Percentiles rank a stretch among this genome's conserved stretches.
phyloP scores from a whole-genome alignment of 768 basidiomycete species.

The Hortiboletus flavorubellus region DNA sequence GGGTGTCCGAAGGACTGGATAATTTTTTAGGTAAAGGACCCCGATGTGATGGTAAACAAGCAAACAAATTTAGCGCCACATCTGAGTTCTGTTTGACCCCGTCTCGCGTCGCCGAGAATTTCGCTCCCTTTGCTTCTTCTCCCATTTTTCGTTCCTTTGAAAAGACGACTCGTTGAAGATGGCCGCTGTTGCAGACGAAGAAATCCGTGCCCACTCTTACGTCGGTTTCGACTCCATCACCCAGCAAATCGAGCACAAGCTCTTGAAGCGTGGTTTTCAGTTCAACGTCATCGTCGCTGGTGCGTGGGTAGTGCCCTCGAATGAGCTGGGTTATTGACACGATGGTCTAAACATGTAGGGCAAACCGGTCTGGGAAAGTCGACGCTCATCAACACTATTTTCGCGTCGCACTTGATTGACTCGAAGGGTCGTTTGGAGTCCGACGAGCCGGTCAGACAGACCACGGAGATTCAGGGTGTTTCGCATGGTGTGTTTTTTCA shows the following conservation, averaged over 20 bases:
- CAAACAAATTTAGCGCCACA: constrained; percentile 34
- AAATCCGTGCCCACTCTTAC: constrained; percentile 89
- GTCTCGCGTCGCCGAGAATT: constrained; percentile 15
- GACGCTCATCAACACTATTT: constrained; percentile 98
- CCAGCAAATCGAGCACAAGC: constrained; percentile 97
- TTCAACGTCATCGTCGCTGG: constrained; percentile 98
- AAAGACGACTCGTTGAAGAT: constrained; percentile 23
- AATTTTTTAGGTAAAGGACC: constrained; percentile 18
- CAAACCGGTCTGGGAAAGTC: constrained; percentile 99
- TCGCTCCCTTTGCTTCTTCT: constrained; percentile 13
- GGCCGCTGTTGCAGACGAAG: constrained; percentile 52
- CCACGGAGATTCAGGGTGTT: constrained; percentile 93
- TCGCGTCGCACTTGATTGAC: constrained; percentile 97
- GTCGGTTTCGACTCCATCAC: constrained; percentile 99
- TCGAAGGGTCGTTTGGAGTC: constrained; percentile 90
- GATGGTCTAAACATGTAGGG: constrained; percentile 43
- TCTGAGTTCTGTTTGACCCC: constrained; percentile 11
- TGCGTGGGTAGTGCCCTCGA: constrained; percentile 38
- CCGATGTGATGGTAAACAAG: constrained; percentile 21
- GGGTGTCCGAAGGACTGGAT: constrained; percentile 17
- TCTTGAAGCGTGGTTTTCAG: constrained; percentile 98
- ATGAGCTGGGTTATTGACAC: neutral
- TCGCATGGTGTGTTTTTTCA: constrained; percentile 72
- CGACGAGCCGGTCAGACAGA: constrained; percentile 89
- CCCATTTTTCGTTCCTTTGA: constrained; percentile 17